phyloP scores from a whole-genome alignment of 768 basidiomycete species.

The Stropharia rugosoannulata region DNA sequence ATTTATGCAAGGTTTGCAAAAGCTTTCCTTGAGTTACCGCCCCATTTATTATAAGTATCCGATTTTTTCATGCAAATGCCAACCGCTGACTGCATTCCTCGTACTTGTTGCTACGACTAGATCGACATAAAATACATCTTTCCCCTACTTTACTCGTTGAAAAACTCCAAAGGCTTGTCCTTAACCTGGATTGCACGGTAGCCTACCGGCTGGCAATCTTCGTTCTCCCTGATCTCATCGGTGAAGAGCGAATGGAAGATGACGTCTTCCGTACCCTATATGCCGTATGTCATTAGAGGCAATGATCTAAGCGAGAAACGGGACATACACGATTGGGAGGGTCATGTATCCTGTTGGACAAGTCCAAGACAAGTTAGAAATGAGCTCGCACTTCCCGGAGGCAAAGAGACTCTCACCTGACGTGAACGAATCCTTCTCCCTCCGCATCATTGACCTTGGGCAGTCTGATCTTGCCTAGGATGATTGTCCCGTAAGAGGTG shows the following conservation, averaged over 20 bases:
- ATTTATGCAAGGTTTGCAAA: no score
- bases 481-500: conserved; percentile 67
- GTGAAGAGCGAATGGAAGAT: conserved; percentile 73
- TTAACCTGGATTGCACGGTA: conserved; percentile 66
- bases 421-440: conserved; percentile 68
- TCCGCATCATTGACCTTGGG: conserved; percentile 62
- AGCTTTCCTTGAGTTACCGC: no score
- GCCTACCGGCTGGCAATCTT: conserved; percentile 47
- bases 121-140: background rate
- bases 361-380: background rate
- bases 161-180: conserved; percentile 63
- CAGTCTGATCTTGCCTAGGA: conserved; percentile 75
- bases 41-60: no score
- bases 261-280: conserved; percentile 64
- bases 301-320: background rate
- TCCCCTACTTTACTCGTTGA: conserved; percentile 55
- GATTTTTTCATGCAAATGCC: no score
- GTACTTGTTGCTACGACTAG: background rate
- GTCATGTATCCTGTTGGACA: conserved; percentile 61
- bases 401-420: conserved; percentile 46
- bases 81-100: no score
- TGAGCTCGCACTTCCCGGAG: conserved; percentile 6
- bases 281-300: conserved; percentile 2
- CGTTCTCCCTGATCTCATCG: conserved; percentile 49
- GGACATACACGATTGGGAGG: conserved; percentile 64